Percentiles rank a stretch among this genome's conserved stretches.
Conservation (phyloP, 1,284 basidiomycete species). For the Melampsora larici-populina region DNA sequence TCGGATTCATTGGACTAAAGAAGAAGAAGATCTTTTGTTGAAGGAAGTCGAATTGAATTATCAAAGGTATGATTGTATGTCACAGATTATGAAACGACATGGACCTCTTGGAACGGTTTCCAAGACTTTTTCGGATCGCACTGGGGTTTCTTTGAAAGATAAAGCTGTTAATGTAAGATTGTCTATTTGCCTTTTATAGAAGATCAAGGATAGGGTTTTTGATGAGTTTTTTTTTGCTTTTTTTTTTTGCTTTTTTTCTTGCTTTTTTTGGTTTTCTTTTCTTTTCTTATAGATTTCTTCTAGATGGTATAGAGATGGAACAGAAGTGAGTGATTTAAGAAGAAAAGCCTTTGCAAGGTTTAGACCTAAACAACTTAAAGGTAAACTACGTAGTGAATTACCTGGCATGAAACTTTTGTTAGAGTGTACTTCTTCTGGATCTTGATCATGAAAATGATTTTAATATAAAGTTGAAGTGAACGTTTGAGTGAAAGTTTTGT, state of each 20-base stretch:
- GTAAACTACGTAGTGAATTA: constrained; percentile 23
- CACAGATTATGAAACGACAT: constrained; percentile 42
- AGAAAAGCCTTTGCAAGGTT: constrained; percentile 40
- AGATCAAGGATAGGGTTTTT: too few relatives aligned
- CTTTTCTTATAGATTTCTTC: constrained; percentile 33
- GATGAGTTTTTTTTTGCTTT: neutral
- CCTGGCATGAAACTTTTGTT: constrained; percentile 25
- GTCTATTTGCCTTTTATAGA: neutral
- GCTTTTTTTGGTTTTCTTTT: neutral
- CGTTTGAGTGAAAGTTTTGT: too few relatives aligned
- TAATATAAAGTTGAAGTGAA: neutral
- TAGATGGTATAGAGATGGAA: constrained; percentile 37
- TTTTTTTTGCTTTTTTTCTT: neutral
- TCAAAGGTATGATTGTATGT: constrained; percentile 38
- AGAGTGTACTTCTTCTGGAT: neutral
- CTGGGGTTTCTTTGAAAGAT: constrained; percentile 39
- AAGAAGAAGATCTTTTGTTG: constrained; percentile 35
- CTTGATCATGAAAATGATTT: neutral
- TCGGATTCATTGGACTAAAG: constrained; percentile 40
- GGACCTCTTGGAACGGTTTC: constrained; percentile 31
- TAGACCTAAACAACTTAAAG: constrained; percentile 36
- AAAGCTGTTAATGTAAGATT: constrained; percentile 39
- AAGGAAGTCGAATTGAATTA: constrained; percentile 34
- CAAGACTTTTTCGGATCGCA: constrained; percentile 32
- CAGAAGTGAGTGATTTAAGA: constrained; percentile 14